A percentile compares a stretch with the other conserved stretches of the same genome.
These are phyloP conservation scores for Barnettozyma pratensis DNA, from an alignment of 805 yeast genomes.

Conservation along the genomic window DNA sequence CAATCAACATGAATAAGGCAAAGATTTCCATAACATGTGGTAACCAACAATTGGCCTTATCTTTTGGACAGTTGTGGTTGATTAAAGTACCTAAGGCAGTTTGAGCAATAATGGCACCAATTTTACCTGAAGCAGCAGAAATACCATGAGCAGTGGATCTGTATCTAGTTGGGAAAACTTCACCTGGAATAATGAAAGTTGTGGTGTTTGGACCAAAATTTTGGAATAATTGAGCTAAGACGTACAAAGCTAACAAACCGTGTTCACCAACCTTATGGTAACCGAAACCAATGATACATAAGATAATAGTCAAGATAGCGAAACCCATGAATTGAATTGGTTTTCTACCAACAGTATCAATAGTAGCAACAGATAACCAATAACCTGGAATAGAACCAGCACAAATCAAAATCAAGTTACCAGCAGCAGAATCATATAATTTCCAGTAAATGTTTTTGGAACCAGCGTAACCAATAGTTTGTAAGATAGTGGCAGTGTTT, in stretches of 20 bases:
- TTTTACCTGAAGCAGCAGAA: conserved; percentile 88
- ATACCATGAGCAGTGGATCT: conserved; percentile 95
- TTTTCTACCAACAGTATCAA: conserved; percentile 82
- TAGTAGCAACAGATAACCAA: conserved; percentile 77
- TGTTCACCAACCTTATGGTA: conserved; percentile 62
- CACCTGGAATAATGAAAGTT: conserved; percentile 89
- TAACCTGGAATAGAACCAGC: conserved; percentile 96
- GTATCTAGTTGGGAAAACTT: conserved; percentile 89
- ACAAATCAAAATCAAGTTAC: conserved; percentile 87
- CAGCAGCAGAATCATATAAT: conserved; percentile 77
- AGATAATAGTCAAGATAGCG: conserved; percentile 59
- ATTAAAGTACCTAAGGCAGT: conserved; percentile 80
- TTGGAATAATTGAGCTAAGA: conserved; percentile 80
- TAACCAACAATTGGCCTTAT: conserved; percentile 62
- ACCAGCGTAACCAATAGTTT: conserved; percentile 80
- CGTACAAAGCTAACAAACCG: conserved; percentile 72
- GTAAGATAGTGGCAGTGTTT: conserved; percentile 73
- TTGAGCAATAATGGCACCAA: conserved; percentile 92
- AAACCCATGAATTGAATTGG: conserved; percentile 78
- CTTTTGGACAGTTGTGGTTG: conserved; percentile 68
- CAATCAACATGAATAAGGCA: conserved; percentile 86
- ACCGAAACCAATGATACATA: conserved; percentile 81
- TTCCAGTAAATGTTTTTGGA: conserved; percentile 62
- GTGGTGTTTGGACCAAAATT: conserved; percentile 94
- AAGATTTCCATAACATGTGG: conserved; percentile 93